Evolutionary conservation across 495 filamentous ascomycete species (phyloP).

Genomic region (Podospora conica): DNA sequence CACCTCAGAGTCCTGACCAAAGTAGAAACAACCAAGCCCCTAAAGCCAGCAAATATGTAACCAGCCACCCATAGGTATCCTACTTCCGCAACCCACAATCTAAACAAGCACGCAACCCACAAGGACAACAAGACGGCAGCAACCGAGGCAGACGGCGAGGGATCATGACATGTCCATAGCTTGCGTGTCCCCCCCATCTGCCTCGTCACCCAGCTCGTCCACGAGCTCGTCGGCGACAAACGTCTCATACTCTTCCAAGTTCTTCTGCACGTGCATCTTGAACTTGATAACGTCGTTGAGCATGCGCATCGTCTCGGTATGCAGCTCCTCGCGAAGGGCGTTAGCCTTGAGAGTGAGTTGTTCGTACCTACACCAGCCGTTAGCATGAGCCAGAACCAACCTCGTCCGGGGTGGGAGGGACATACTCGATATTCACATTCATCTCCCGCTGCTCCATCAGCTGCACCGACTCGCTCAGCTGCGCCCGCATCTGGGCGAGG

Average conservation of each 20-base stretch:
- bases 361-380: slow-evolving; percentile 58
- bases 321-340: slow-evolving; percentile 81
- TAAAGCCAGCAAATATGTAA: neutral
- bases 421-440: slow-evolving; percentile 90
- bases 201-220: slow-evolving; percentile 60
- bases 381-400: slow-evolving; percentile 8
- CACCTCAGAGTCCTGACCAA: neutral
- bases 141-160: neutral
- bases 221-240: slow-evolving; percentile 89
- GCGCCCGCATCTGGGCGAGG: slow-evolving; percentile 80
- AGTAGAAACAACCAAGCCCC: neutral
- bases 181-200: slow-evolving; percentile 26
- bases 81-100: neutral
- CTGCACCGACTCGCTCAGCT: slow-evolving; percentile 81
- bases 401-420: slow-evolving; percentile 12
- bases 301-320: slow-evolving; percentile 93
- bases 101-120: neutral
- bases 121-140: neutral
- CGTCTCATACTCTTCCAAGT: slow-evolving; percentile 83
- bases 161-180: slow-evolving; percentile 9
- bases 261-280: slow-evolving; percentile 93
- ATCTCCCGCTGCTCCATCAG: slow-evolving; percentile 93
- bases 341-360: slow-evolving; percentile 80
- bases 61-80: neutral
- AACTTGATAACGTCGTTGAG: slow-evolving; percentile 96